These are phyloP conservation scores for Psilocybe azurescens DNA, from an alignment of 768 basidiomycete genomes.

Conservation along the genomic window DNA sequence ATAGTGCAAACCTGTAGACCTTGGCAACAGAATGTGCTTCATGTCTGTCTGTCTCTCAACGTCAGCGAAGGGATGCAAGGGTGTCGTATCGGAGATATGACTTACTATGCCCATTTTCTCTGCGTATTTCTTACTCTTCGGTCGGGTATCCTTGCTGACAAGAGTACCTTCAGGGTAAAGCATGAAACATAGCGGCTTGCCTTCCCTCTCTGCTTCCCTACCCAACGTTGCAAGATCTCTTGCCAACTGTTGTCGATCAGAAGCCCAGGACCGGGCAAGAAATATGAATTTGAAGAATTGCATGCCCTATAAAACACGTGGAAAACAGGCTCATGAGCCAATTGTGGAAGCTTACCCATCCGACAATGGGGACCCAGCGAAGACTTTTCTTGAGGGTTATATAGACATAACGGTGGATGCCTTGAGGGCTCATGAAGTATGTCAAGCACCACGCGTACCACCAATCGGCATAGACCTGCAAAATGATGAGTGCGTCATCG, in stretches of 20 bases:
- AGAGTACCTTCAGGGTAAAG: conserved; percentile 98
- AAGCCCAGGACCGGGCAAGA: conserved; percentile 88
- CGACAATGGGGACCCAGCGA: conserved; percentile 82
- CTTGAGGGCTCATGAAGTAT: conserved; percentile 68
- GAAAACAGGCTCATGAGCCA: not conserved
- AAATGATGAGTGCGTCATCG: conserved; percentile 11
- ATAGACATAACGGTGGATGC: conserved; percentile 73
- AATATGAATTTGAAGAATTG: conserved; percentile 96
- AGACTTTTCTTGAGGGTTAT: conserved; percentile 94
- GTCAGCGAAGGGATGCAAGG: not conserved
- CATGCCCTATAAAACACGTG: conserved; percentile 67
- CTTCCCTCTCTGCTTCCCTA: conserved; percentile 65
- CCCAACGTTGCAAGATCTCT: conserved; percentile 72
- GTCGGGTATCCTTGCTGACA: conserved; percentile 84
- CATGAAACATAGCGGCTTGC: conserved; percentile 79
- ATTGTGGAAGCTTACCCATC: conserved; percentile 66
- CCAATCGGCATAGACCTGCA: conserved; percentile 80
- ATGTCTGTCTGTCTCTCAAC: conserved; percentile 69
- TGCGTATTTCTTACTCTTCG: conserved; percentile 85
- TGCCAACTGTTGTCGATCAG: conserved; percentile 74
- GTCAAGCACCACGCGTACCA: conserved; percentile 88
- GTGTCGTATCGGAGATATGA: conserved; percentile 21
- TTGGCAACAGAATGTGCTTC: conserved; percentile 82
- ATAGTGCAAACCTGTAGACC: conserved; percentile 90
- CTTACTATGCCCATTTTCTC: conserved; percentile 89